Evolutionary conservation across 2,329 filamentous ascomycete species (phyloP), one percentile per base, ranked within the genome.

Genomic region (Fusarium devonianum): DNA sequence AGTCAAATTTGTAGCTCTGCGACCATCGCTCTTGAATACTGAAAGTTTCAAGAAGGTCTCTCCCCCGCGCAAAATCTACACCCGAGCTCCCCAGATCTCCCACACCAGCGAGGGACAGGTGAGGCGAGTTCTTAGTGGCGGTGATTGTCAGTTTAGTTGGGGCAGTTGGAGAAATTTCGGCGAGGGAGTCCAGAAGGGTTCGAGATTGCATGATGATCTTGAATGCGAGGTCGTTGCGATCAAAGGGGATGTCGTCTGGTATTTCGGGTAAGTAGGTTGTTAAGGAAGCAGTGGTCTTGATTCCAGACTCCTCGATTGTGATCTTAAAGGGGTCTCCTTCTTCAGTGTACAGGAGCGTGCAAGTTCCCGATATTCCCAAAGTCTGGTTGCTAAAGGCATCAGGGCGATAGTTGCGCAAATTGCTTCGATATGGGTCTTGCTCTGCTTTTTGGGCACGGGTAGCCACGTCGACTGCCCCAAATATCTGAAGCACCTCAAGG

Each of bases 401-500:
- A 13, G 82, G 75, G 45, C 85, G 77, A 71, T 85, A 80, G 67
- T 83, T 84, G 39, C 82, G 78, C 28, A 85, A 71, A 60, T 84
- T 85, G 70, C 81, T 84, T 54, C 79, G 80, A 63, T 85, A 86
- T 1, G 78, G 75, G 55, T 87, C 84, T 49, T 79, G 74, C 10
- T 86, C 84, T 6, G 79, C 75, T 63, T 81, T 85, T 39, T 80
- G 77, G 37, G 81, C 75, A 56, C 82, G 81, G 29, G 76, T 78
- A 5, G 83, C 76, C 11, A 85, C 79, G 58, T 90, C 88, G 34
- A 92, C 83, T n/a, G 92, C 85, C 38, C 91, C 91, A 66, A 99
- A 96, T 38, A 99, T 97, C 67, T 97, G 93, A 7, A 99, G 80
- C 0, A 93, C 96, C 74, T 97, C 94, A 42, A 99, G 83, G 3